phyloP scores from a whole-genome alignment of 495 filamentous ascomycete genomes.

The Neurospora sp. region DNA sequence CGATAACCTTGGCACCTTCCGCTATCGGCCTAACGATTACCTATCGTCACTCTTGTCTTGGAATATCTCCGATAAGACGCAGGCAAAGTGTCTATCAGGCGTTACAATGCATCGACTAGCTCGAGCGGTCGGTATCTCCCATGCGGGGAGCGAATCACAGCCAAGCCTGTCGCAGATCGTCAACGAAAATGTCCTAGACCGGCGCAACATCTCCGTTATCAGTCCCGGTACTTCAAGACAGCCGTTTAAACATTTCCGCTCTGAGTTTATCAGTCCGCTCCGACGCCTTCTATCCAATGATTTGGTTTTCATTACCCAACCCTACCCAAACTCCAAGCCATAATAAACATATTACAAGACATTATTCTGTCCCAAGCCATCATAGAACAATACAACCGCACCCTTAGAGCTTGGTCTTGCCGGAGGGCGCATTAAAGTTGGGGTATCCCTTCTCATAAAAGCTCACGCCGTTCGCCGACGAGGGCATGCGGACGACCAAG shows the following conservation, averaged over 20 bases:
- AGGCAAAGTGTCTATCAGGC: background rate
- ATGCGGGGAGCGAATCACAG: background rate
- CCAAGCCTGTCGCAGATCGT: background rate
- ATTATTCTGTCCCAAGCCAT: background rate
- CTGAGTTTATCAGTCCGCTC: background rate
- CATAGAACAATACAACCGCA: background rate
- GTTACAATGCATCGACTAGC: background rate
- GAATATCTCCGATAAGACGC: background rate
- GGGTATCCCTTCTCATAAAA: slow-evolving; percentile 20
- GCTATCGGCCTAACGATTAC: background rate
- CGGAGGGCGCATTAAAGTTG: background rate
- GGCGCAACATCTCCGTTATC: background rate
- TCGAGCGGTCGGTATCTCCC: background rate
- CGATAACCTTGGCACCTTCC: background rate
- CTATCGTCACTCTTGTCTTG: background rate
- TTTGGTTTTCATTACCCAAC: background rate
- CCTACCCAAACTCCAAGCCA: background rate
- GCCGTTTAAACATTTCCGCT: background rate
- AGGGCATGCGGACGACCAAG: slow-evolving; percentile 21
- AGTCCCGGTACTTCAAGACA: background rate
- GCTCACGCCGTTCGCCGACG: slow-evolving; percentile 10
- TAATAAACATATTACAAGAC: background rate
- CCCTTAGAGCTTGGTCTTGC: background rate
- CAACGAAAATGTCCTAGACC: background rate
- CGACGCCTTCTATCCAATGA: background rate